phyloP scores from a whole-genome alignment of 108 stramenopile species.

The Skeletonema menzelii region DNA sequence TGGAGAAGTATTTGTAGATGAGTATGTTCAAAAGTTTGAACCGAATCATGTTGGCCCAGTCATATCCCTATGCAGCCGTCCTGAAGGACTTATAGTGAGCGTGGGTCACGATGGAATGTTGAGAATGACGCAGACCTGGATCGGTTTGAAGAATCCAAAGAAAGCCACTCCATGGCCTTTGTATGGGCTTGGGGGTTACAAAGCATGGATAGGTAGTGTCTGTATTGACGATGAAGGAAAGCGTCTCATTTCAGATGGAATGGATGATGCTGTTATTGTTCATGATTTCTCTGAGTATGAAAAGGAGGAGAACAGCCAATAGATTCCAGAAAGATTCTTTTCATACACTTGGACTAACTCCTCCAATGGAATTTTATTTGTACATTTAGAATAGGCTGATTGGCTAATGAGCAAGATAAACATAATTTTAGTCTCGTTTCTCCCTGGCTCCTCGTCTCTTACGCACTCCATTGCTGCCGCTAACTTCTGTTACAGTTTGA shows the following conservation, averaged over 20 bases:
- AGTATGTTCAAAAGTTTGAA: slow-evolving; percentile 15
- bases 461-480: not conserved
- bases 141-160: slow-evolving; percentile 20
- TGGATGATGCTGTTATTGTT: slow-evolving; percentile 46
- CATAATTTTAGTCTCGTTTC: not conserved
- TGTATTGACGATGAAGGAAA: slow-evolving; percentile 44
- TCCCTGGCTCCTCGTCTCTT: slow-evolving; percentile 9
- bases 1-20: not conserved
- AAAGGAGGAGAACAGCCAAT: slow-evolving; percentile 3
- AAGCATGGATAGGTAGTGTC: slow-evolving; percentile 46
- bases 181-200: slow-evolving; percentile 43
- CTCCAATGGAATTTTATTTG: not conserved
- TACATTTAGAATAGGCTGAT: not conserved
- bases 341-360: not conserved
- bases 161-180: slow-evolving; percentile 11
- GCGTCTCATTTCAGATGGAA: slow-evolving; percentile 37
- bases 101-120: slow-evolving; percentile 71
- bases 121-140: slow-evolving; percentile 40
- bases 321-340: not conserved
- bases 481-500: not conserved
- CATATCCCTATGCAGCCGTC: slow-evolving; percentile 47
- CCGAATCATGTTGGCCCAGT: slow-evolving; percentile 60
- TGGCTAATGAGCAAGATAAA: not conserved
- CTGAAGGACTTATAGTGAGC: slow-evolving; percentile 58
- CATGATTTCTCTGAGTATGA: slow-evolving; percentile 40